Evolutionary conservation across 2,329 filamentous ascomycete species (phyloP).

Genomic region (Thielaviopsis punctulata): DNA sequence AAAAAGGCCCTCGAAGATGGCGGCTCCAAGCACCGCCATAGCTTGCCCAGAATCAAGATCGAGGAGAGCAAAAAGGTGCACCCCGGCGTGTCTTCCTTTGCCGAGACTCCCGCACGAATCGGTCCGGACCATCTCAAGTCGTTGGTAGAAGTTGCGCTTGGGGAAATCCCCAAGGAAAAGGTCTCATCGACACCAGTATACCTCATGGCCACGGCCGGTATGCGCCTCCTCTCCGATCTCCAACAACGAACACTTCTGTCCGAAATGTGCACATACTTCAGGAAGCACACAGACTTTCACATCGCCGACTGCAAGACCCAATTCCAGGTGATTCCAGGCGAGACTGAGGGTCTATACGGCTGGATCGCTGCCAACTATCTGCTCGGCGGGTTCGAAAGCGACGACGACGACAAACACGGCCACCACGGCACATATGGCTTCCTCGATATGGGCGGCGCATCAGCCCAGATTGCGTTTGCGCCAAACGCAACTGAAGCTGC

Average conservation of each 20-base stretch:
- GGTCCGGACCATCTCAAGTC: slow-evolving; percentile 66
- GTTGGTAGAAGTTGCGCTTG: slow-evolving; percentile 66
- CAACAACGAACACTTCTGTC: slow-evolving; percentile 58
- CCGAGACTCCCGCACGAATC: slow-evolving; percentile 55
- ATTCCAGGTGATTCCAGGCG: slow-evolving; percentile 85
- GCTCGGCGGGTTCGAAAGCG: slow-evolving; percentile 74
- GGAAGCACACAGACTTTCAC: slow-evolving; percentile 58
- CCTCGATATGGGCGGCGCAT: slow-evolving; percentile 94
- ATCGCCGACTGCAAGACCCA: slow-evolving; percentile 81
- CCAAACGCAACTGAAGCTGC: slow-evolving; percentile 80
- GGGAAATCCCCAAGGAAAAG: slow-evolving; percentile 58
- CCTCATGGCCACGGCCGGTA: slow-evolving; percentile 86
- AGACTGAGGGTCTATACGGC: slow-evolving; percentile 89
- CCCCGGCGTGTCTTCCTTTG: slow-evolving; percentile 84
- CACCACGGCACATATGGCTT: slow-evolving; percentile 92
- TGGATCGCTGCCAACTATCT: slow-evolving; percentile 97
- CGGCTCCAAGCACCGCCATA: slow-evolving; percentile 27
- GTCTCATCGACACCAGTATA: slow-evolving; percentile 80
- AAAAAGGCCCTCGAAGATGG: slow-evolving; percentile 25
- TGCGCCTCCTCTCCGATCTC: slow-evolving; percentile 62
- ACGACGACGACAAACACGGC: slow-evolving; percentile 64
- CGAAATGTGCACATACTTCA: slow-evolving; percentile 70
- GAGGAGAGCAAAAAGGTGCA: slow-evolving; percentile 87
- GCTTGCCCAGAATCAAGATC: slow-evolving; percentile 64
- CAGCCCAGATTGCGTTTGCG: slow-evolving; percentile 93